Base-by-base conservation (phyloP, 2,329 filamentous ascomycete genomes). In the Ceratocystis eucalypticola region DNA sequence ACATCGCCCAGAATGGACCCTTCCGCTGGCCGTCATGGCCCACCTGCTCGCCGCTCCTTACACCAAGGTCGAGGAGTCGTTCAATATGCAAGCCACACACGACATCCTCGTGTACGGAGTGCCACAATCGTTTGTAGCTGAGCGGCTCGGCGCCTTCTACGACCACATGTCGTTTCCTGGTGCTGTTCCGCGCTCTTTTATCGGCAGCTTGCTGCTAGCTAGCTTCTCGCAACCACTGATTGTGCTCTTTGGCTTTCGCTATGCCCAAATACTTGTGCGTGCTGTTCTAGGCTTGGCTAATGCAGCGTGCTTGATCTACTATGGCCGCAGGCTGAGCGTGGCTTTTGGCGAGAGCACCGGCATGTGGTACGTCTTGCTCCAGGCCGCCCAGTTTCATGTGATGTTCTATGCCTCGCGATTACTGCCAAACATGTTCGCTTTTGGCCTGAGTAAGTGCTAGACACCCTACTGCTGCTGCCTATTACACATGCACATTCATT, bases 51-150 rank as follows among this genome's bases (percentile, higher is more conserved):
- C 85, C 28, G 85, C 92, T 10, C 94, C 94, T 0, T 93, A 95
- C 78, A 96, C 92, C 67, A 99, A 99, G 76, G 94, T 99, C 68
- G 94, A 99, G 75, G 94, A 99, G 76, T 97, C 93, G 0, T 97
- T 99, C 82, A 96, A 96, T 75, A 85, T 97, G 67, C 94, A 99
- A 75, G 94, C 94, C 5, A 83, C 86, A 2, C 94, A 97, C 75
- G 94, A 99, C 74, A 88, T 99, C 45, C 76, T 96, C 68, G 82
- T 83, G 46, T 91, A 94, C 74, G 91, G 91, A 28, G 84, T 89
- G 1, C 89, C 90, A 0, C 74, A 76, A 22, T 50, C 66, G n/a
- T 79, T 86, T 70, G 74, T 82, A 17, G 73, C 77, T 64, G 74
- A 79, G 12, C 81, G 79, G 48, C 77, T 94, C 17, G 33, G 37